phyloP scores from a whole-genome alignment of 2,329 filamentous ascomycete species.

The Calonectria pseudoturangicola region DNA sequence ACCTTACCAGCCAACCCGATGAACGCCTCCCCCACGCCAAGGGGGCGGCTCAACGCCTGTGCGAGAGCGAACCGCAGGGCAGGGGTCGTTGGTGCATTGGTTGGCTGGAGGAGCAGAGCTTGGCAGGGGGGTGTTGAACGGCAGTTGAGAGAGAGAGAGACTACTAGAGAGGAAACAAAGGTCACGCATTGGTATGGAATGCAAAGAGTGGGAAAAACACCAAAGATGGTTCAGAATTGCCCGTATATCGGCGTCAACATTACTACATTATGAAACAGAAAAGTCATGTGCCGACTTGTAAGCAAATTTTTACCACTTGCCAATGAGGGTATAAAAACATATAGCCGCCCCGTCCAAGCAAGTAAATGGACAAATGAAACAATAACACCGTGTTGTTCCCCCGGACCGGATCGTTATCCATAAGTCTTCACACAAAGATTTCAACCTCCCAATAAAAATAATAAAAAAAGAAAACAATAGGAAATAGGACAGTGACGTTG shows the following conservation, averaged over 20 bases:
- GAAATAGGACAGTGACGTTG: background rate
- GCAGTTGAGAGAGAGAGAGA: background rate
- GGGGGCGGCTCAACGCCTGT: background rate
- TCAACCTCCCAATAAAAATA: slow-evolving; percentile 11
- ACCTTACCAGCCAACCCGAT: background rate
- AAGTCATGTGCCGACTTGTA: slow-evolving; percentile 35
- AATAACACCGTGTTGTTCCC: slow-evolving; percentile 32
- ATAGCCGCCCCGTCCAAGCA: slow-evolving; percentile 39
- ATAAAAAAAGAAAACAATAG: background rate
- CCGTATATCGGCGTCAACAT: slow-evolving; percentile 42
- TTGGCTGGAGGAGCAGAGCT: background rate
- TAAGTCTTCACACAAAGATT: background rate
- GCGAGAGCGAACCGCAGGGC: background rate
- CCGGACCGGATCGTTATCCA: slow-evolving; percentile 20
- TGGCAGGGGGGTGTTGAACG: slow-evolving; percentile 5
- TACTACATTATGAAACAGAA: slow-evolving; percentile 44
- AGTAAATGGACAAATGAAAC: slow-evolving; percentile 26
- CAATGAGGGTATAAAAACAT: slow-evolving; percentile 53
- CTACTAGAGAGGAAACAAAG: background rate
- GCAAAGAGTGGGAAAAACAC: background rate
- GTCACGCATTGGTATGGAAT: background rate
- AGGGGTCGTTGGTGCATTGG: background rate
- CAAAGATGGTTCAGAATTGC: slow-evolving; percentile 16
- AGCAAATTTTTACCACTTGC: slow-evolving; percentile 29
- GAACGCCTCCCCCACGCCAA: slow-evolving; percentile 28